A percentile compares a stretch with the other conserved stretches of the same genome.
phyloP scores from a whole-genome alignment of 306 rosid genomes.

The apple (Malus domestica) region ASM211411v1 NC_041794.1:22958501-22959000 shows the following conservation, averaged over 20 bases:
- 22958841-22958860: neutral
- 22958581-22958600: slow-evolving; percentile 80
- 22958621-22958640: slow-evolving; percentile 62
- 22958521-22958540: neutral
- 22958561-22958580: slow-evolving; percentile 98
- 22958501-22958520: slow-evolving; percentile 3
- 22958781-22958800: neutral
- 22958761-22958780: neutral
- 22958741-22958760: neutral
- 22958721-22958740: neutral
- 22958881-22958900: neutral
- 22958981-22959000: slow-evolving; percentile 88
- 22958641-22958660: slow-evolving; percentile 57
- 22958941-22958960: slow-evolving; percentile 97
- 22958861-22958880: neutral
- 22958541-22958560: neutral
- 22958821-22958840: neutral
- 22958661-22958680: slow-evolving; percentile 77
- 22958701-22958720: slow-evolving; percentile 34
- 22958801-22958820: neutral
- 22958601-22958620: slow-evolving; percentile 66
- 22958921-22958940: slow-evolving; percentile 94
- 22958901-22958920: neutral
- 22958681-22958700: slow-evolving; percentile 92
- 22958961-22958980: slow-evolving; percentile 93